These are phyloP conservation scores for Flaveria trinervia DNA, from an alignment of 129 eudicot genomes.

Conservation along the genomic window DNA sequence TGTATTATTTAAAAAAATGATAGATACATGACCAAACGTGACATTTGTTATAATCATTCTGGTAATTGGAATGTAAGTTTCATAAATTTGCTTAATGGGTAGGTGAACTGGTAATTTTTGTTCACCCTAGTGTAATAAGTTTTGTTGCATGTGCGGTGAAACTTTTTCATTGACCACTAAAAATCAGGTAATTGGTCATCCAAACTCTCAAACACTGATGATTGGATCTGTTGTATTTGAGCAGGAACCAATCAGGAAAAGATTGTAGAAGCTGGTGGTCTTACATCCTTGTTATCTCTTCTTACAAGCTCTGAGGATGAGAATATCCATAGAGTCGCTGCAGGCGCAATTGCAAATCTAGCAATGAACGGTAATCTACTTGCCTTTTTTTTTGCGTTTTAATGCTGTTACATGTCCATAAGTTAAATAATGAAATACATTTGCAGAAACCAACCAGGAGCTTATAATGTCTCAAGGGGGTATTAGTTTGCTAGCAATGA, in stretches of 20 bases:
- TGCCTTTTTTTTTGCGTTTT: not conserved
- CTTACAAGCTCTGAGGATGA: conserved; percentile 79
- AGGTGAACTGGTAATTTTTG: too few species aligned
- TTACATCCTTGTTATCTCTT: conserved; percentile 74
- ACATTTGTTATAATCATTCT: too few species aligned
- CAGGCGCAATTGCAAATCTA: conserved; percentile 93
- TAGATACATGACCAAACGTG: too few species aligned
- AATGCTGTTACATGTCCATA: not conserved
- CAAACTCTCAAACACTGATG: not conserved
- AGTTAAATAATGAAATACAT: not conserved
- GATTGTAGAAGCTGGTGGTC: conserved; percentile 96
- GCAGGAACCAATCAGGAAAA: conserved; percentile 86
- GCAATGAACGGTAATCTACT: conserved; percentile 77
- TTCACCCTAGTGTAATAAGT: too few species aligned
- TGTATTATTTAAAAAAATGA: too few species aligned
- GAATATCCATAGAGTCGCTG: conserved; percentile 86
- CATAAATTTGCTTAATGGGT: too few species aligned
- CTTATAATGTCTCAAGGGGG: conserved; percentile 93
- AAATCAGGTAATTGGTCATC: not conserved
- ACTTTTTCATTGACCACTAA: too few species aligned
- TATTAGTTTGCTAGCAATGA: conserved; percentile 59
- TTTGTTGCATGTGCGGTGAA: not conserved
- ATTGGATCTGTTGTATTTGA: conserved; percentile 14
- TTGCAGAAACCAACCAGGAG: conserved; percentile 90
- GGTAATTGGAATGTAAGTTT: too few species aligned